Percentiles rank a stretch among this genome's conserved stretches.
Conservation (phyloP, 495 filamentous ascomycete genomes). For the Elasticomyces elasticus region DNA sequence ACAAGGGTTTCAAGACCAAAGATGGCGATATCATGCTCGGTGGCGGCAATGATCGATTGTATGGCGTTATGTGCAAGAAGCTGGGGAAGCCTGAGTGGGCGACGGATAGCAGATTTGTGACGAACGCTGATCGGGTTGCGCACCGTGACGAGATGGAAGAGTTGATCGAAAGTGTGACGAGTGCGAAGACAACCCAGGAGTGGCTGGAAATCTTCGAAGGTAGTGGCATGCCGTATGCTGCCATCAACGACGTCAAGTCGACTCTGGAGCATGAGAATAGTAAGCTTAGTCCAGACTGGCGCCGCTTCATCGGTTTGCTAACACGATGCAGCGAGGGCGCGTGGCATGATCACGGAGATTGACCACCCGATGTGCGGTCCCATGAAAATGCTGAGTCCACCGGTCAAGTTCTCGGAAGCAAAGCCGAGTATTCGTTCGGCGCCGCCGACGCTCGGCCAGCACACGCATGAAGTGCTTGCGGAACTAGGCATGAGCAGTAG, state of each 20-base stretch:
- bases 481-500: constrained; percentile 52
- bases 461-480: constrained; percentile 76
- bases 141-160: constrained; percentile 66
- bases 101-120: constrained; percentile 59
- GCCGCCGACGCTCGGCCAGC: constrained; percentile 81
- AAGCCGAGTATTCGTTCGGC: constrained; percentile 65
- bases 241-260: constrained; percentile 81
- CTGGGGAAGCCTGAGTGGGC: constrained; percentile 74
- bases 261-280: constrained; percentile 77
- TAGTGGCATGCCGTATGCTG: constrained; percentile 87
- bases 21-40: constrained; percentile 90
- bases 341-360: constrained; percentile 80
- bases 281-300: constrained; percentile 28
- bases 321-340: constrained; percentile 51
- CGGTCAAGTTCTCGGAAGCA: constrained; percentile 84
- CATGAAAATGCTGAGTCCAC: constrained; percentile 87
- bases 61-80: constrained; percentile 71
- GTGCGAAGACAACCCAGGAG: constrained; percentile 67
- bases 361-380: constrained; percentile 74
- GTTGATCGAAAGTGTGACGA: constrained; percentile 64
- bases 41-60: constrained; percentile 87
- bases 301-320: neutral
- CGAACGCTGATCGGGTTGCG: constrained; percentile 73
- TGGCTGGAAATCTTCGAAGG: constrained; percentile 85
- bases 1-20: constrained; percentile 80